Conservation (phyloP, 345 rosid species). For the Melaleuca quinquenervia region DNA sequence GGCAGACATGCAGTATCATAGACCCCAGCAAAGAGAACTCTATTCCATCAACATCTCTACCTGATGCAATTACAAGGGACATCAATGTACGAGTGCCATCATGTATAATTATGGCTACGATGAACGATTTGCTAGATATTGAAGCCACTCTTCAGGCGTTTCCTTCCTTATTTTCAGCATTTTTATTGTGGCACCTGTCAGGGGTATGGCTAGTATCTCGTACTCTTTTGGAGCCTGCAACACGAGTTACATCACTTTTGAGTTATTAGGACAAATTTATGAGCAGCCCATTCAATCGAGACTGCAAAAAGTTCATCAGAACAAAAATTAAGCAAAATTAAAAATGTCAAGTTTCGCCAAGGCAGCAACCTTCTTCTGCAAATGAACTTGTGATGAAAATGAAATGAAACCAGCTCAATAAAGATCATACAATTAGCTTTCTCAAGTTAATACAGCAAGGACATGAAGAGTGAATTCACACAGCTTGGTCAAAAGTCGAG, state of each 20-base stretch:
- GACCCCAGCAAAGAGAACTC: neutral
- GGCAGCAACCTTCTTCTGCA: neutral
- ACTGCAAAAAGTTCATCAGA: neutral
- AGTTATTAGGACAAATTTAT: neutral
- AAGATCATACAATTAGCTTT: neutral
- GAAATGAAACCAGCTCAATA: neutral
- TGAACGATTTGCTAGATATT: constrained; percentile 39
- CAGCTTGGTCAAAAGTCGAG: neutral
- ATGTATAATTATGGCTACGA: constrained; percentile 17
- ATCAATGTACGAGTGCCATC: neutral
- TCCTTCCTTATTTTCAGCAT: constrained; percentile 58
- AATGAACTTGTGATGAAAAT: neutral
- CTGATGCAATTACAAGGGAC: neutral
- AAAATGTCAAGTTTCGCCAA: neutral
- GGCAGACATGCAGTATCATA: neutral
- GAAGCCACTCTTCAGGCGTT: constrained; percentile 83
- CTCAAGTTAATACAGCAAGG: neutral
- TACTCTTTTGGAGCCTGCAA: constrained; percentile 77
- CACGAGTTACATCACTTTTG: neutral
- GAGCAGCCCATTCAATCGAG: neutral
- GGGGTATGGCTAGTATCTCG: constrained; percentile 83
- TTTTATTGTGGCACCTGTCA: constrained; percentile 60
- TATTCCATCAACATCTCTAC: neutral
- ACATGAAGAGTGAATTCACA: neutral
- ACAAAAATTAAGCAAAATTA: neutral